These are phyloP conservation scores for Mycosarcoma mackinlayi DNA, from an alignment of 1,284 basidiomycete species.

Conservation along the genomic window DNA sequence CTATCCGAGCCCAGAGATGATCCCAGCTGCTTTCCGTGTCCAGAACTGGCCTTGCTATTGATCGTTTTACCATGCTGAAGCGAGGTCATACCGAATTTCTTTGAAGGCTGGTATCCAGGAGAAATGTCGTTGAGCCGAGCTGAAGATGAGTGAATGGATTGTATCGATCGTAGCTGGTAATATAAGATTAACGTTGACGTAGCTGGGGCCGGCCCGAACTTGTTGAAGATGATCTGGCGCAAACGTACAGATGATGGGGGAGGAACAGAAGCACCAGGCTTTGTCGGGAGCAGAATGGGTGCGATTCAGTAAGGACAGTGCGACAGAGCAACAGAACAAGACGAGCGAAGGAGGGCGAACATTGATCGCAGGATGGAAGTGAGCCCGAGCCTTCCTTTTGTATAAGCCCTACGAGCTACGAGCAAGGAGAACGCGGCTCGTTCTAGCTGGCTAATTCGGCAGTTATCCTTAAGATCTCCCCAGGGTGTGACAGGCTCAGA, in stretches of 20 bases:
- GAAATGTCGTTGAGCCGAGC: neutral
- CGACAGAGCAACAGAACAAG: neutral
- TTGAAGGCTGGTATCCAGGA: too few relatives aligned
- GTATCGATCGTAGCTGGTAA: neutral
- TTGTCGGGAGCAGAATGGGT: slow-evolving; percentile 4
- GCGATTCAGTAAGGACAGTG: too few relatives aligned
- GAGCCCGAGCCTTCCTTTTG: neutral
- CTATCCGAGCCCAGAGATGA: slow-evolving; percentile 3
- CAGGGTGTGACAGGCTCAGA: neutral
- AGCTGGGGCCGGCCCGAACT: slow-evolving; percentile 13
- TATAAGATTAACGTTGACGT: neutral
- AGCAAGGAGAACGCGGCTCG: too few relatives aligned
- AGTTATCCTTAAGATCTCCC: neutral
- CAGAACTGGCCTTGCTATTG: neutral
- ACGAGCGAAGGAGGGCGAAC: neutral
- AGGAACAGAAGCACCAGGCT: slow-evolving; percentile 7
- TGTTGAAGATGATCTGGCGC: neutral
- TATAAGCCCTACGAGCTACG: too few relatives aligned
- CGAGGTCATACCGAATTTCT: slow-evolving; percentile 1
- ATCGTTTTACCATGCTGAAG: neutral
- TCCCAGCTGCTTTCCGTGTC: neutral
- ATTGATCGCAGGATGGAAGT: too few relatives aligned
- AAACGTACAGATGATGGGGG: neutral
- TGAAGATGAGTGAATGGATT: neutral
- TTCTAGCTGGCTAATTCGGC: too few relatives aligned